Evolutionary conservation across 2,329 filamentous ascomycete genomes (phyloP).

Genomic region (Mollisiaceae sp.): DNA sequence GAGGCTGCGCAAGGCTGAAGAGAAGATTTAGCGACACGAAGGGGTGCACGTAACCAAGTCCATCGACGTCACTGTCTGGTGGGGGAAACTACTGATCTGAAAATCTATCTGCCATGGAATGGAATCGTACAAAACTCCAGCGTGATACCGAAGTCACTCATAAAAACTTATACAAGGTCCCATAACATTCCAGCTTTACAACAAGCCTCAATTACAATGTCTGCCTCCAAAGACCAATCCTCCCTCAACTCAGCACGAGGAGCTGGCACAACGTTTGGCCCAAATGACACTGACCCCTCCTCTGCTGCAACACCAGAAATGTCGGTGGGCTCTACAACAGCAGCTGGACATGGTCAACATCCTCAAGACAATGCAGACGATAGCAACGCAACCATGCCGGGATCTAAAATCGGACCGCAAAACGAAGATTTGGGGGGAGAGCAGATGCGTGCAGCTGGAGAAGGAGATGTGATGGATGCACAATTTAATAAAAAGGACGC

Average conservation of each 20-base stretch:
- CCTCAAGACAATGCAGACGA: constrained; percentile 40
- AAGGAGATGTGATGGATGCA: constrained; percentile 41
- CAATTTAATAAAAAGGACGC: constrained; percentile 42
- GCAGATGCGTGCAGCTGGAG: constrained; percentile 39
- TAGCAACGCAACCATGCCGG: constrained; percentile 35
- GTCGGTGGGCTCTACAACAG: constrained; percentile 39
- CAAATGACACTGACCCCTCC: constrained; percentile 32
- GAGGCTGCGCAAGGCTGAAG: constrained; percentile 9
- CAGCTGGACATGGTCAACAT: constrained; percentile 40
- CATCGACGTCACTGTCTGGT: constrained; percentile 6
- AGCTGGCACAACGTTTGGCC: constrained; percentile 37
- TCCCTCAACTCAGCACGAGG: constrained; percentile 34
- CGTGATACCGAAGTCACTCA: background rate
- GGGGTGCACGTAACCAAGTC: constrained; percentile 2
- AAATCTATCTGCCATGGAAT: constrained; percentile 6
- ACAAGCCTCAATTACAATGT: constrained; percentile 27
- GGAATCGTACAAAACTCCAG: background rate
- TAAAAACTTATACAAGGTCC: background rate
- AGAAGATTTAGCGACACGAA: background rate
- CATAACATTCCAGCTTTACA: background rate
- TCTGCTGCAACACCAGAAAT: constrained; percentile 35
- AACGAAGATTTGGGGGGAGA: constrained; percentile 43
- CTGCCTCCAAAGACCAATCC: constrained; percentile 40
- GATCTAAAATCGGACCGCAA: constrained; percentile 37
- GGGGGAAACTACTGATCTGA: constrained; percentile 8